These are phyloP conservation scores for Maudiozyma humilis DNA, from an alignment of 1,139 yeast genomes.

Conservation along the genomic window DNA sequence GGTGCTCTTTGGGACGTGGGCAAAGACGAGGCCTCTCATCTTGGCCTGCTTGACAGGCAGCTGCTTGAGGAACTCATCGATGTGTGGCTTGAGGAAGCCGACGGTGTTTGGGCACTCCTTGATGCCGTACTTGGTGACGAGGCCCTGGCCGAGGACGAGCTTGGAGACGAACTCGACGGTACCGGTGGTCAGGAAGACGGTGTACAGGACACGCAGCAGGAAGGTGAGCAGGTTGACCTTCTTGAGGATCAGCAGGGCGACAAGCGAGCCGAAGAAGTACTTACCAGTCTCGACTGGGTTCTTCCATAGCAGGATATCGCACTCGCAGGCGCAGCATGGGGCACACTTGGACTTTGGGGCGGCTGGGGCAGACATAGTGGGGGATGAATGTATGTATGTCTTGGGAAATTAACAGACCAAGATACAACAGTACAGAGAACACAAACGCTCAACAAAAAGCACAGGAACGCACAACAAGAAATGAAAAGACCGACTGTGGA, in stretches of 20 bases:
- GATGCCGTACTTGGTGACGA: constrained; percentile 45
- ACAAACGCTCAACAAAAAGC: background rate
- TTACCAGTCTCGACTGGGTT: constrained; percentile 74
- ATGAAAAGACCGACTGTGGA: background rate
- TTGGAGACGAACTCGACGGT: constrained; percentile 63
- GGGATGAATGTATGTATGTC: background rate
- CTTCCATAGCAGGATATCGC: constrained; percentile 67
- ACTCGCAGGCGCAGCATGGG: constrained; percentile 14
- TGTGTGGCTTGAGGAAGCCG: constrained; percentile 42
- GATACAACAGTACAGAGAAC: background rate
- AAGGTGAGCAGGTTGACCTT: constrained; percentile 62
- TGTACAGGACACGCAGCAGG: constrained; percentile 43
- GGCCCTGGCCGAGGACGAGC: constrained; percentile 60
- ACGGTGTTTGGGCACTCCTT: constrained; percentile 30
- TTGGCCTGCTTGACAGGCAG: constrained; percentile 28
- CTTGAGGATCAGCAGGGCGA: constrained; percentile 54
- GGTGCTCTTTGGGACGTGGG: constrained; percentile 42
- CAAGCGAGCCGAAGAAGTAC: constrained; percentile 58
- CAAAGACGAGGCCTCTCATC: constrained; percentile 28
- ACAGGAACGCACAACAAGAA: background rate
- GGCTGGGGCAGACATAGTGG: constrained; percentile 3
- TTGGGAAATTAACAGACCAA: background rate
- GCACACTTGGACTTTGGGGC: constrained; percentile 1
- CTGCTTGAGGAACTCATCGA: constrained; percentile 25
- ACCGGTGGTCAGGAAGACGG: constrained; percentile 44